Conservation (phyloP, 768 basidiomycete genomes). For the Rhodocollybia butyracea region DNA sequence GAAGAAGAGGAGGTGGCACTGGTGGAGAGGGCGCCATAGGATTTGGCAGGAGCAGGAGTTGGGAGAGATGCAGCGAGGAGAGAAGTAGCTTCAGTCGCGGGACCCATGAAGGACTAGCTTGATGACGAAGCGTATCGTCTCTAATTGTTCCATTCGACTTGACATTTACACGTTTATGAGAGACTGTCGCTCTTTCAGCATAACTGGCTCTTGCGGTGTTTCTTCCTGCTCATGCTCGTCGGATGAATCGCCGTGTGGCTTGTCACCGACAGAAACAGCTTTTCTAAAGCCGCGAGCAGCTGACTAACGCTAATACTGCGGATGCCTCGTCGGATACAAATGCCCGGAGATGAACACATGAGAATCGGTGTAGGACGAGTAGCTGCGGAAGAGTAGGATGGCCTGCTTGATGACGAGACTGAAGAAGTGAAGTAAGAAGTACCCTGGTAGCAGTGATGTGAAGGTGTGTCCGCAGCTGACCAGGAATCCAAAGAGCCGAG, state of each 20-base stretch:
- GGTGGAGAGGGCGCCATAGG: conserved; percentile 58
- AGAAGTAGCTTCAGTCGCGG: conserved; percentile 44
- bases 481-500: too few relatives aligned
- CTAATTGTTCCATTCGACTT: conserved; percentile 17
- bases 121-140: conserved; percentile 34
- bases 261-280: conserved; percentile 33
- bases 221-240: conserved; percentile 36
- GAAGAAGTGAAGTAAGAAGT: too few relatives aligned
- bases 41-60: conserved; percentile 46
- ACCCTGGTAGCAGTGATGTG: too few relatives aligned
- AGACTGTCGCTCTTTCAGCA: conserved; percentile 92
- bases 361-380: conserved; percentile 37
- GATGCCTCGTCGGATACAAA: conserved; percentile 41
- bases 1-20: conserved; percentile 28
- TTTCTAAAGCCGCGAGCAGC: conserved; percentile 44
- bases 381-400: too few relatives aligned
- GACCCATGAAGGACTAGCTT: conserved; percentile 41
- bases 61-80: conserved; percentile 32
- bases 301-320: conserved; percentile 64
- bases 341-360: conserved; percentile 46
- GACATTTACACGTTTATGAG: conserved; percentile 96
- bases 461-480: too few relatives aligned
- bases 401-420: too few relatives aligned
- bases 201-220: conserved; percentile 68
- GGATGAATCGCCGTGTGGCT: conserved; percentile 31